These are phyloP conservation scores for Pichia gijzeniarum DNA, from an alignment of 805 yeast genomes.

Conservation along the genomic window DNA sequence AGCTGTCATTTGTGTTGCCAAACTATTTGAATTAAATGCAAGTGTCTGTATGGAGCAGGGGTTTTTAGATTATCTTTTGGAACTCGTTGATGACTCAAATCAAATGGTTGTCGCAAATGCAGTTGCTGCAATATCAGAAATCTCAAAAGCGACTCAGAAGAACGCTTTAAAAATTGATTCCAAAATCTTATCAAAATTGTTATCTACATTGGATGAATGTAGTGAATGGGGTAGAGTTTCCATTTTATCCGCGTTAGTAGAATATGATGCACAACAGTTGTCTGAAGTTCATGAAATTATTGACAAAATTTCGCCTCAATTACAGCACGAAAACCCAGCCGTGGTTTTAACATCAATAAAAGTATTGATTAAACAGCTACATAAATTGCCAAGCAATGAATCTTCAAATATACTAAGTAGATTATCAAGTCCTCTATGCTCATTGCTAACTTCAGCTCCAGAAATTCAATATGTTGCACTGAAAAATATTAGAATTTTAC, in stretches of 20 bases:
- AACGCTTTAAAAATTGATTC: slow-evolving; percentile 33
- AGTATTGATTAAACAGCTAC: slow-evolving; percentile 66
- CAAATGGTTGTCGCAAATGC: slow-evolving; percentile 98
- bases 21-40: slow-evolving; percentile 80
- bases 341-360: slow-evolving; percentile 85
- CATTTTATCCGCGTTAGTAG: slow-evolving; percentile 73
- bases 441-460: slow-evolving; percentile 81
- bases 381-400: slow-evolving; percentile 34
- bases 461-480: slow-evolving; percentile 93
- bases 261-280: slow-evolving; percentile 49
- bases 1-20: slow-evolving; percentile 96
- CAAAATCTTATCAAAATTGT: slow-evolving; percentile 50
- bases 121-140: slow-evolving; percentile 77
- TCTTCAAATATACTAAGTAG: slow-evolving; percentile 52
- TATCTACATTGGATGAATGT: slow-evolving; percentile 88
- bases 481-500: slow-evolving; percentile 80
- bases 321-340: slow-evolving; percentile 95
- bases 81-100: slow-evolving; percentile 74
- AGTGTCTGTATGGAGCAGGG: slow-evolving; percentile 82
- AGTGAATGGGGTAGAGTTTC: slow-evolving; percentile 99
- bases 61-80: slow-evolving; percentile 61
- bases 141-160: slow-evolving; percentile 32
- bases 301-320: slow-evolving; percentile 87
- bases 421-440: slow-evolving; percentile 78
- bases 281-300: slow-evolving; percentile 78